phyloP scores from a whole-genome alignment of 78 protist species.

The Tieghemostelium lacteum region DNA sequence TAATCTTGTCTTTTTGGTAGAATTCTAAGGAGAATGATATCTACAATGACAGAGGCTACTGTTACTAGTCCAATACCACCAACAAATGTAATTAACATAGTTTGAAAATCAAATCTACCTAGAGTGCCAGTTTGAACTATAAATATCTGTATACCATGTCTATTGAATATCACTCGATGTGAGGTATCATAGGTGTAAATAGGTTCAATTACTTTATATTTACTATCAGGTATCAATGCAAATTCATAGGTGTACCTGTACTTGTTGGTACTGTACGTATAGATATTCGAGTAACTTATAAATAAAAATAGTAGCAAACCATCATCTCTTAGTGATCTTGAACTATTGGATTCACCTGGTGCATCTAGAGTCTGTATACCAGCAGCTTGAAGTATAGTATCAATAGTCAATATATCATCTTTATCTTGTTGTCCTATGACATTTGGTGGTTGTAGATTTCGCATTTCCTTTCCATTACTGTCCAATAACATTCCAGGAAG shows the following conservation, averaged over 20 bases:
- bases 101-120: slow-evolving; percentile 76
- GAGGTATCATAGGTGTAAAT: slow-evolving; percentile 17
- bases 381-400: slow-evolving; percentile 31
- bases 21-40: slow-evolving; percentile 30
- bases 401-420: slow-evolving; percentile 48
- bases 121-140: slow-evolving; percentile 78
- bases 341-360: slow-evolving; percentile 20
- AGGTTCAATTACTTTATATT: slow-evolving; percentile 53
- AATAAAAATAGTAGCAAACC: slow-evolving; percentile 48
- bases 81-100: slow-evolving; percentile 41
- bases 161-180: slow-evolving; percentile 28
- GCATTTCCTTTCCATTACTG: neutral
- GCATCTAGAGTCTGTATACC: slow-evolving; percentile 41
- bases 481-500: slow-evolving; percentile 8
- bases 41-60: slow-evolving; percentile 54
- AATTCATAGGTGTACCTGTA: slow-evolving; percentile 51
- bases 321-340: slow-evolving; percentile 47
- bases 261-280: slow-evolving; percentile 39
- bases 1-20: slow-evolving; percentile 39
- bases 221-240: slow-evolving; percentile 31
- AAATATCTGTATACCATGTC: slow-evolving; percentile 75
- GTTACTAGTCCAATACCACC: slow-evolving; percentile 70
- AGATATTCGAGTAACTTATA: slow-evolving; percentile 45
- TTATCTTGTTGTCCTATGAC: slow-evolving; percentile 23
- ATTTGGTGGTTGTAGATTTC: slow-evolving; percentile 35